phyloP scores from a whole-genome alignment of 495 filamentous ascomycete species.

The Penicillium coprophilum region DNA sequence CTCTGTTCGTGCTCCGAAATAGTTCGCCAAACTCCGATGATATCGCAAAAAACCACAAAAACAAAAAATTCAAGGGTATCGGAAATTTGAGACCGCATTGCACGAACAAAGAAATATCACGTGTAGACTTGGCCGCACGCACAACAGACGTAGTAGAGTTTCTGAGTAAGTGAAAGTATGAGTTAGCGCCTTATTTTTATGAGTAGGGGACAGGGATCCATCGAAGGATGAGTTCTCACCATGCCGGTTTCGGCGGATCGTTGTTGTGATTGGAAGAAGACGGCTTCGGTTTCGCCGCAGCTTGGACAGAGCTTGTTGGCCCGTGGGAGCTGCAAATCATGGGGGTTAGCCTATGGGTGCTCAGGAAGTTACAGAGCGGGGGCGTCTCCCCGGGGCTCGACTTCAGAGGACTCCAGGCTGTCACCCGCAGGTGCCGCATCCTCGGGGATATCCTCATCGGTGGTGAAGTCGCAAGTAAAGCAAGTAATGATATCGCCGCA shows the following conservation, averaged over 20 bases:
- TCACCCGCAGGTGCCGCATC: slow-evolving; percentile 1
- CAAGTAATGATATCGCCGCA: slow-evolving; percentile 56
- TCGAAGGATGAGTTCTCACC: slow-evolving; percentile 56
- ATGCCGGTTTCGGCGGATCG: slow-evolving; percentile 95
- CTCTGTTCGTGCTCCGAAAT: background rate
- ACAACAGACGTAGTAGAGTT: slow-evolving; percentile 97
- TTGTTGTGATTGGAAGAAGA: slow-evolving; percentile 98
- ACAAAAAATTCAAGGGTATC: slow-evolving; percentile 38
- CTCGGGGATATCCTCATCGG: slow-evolving; percentile 10
- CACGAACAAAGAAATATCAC: slow-evolving; percentile 31
- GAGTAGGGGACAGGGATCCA: background rate
- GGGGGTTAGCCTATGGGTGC: slow-evolving; percentile 48
- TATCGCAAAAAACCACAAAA: slow-evolving; percentile 14
- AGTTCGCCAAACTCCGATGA: slow-evolving; percentile 19
- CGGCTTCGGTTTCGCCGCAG: slow-evolving; percentile 82
- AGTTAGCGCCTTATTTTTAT: slow-evolving; percentile 2
- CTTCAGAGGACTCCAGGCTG: slow-evolving; percentile 11
- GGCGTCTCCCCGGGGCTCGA: background rate
- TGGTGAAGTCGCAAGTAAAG: slow-evolving; percentile 39
- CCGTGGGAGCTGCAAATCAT: slow-evolving; percentile 70
- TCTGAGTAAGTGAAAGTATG: slow-evolving; percentile 52
- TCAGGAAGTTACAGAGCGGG: slow-evolving; percentile 15
- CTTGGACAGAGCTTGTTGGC: slow-evolving; percentile 77
- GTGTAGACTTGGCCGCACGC: slow-evolving; percentile 86
- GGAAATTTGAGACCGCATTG: slow-evolving; percentile 23